phyloP scores from a whole-genome alignment of 2,329 filamentous ascomycete genomes.

The Alternaria sp. region DNA sequence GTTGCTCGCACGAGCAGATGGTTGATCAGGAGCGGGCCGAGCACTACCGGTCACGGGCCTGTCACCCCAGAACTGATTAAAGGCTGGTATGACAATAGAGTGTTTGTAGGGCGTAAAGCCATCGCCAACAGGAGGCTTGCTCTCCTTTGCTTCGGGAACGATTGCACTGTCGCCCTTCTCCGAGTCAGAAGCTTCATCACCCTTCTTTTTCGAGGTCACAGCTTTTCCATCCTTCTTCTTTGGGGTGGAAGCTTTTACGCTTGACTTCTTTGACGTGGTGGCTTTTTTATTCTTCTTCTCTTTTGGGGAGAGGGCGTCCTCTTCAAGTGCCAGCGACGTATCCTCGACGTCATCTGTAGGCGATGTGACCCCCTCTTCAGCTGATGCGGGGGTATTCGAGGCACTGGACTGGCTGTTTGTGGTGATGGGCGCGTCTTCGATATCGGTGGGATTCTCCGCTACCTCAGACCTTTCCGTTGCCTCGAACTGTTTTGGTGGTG shows the following conservation, averaged over 20 bases:
- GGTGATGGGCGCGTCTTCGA: neutral
- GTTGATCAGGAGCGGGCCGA: constrained; percentile 23
- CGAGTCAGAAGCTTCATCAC: neutral
- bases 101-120: constrained; percentile 6
- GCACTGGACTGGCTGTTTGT: neutral
- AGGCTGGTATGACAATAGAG: neutral
- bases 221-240: neutral
- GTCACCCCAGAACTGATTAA: constrained; percentile 28
- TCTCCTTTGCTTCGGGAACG: neutral
- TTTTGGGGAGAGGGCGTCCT: neutral
- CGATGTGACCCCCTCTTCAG: neutral
- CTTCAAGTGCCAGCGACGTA: neutral
- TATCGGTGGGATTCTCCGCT: neutral
- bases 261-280: neutral
- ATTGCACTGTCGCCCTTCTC: neutral
- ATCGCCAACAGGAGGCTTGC: constrained; percentile 19
- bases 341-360: neutral
- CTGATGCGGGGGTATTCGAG: neutral
- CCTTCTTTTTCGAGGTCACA: neutral
- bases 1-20: constrained; percentile 29
- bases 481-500: constrained; percentile 16
- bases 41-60: constrained; percentile 26
- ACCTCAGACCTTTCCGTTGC: constrained; percentile 15
- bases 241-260: neutral
- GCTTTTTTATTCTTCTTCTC: neutral